phyloP scores from a whole-genome alignment of 768 basidiomycete genomes.

The Hebeloma cylindrosporum region DNA sequence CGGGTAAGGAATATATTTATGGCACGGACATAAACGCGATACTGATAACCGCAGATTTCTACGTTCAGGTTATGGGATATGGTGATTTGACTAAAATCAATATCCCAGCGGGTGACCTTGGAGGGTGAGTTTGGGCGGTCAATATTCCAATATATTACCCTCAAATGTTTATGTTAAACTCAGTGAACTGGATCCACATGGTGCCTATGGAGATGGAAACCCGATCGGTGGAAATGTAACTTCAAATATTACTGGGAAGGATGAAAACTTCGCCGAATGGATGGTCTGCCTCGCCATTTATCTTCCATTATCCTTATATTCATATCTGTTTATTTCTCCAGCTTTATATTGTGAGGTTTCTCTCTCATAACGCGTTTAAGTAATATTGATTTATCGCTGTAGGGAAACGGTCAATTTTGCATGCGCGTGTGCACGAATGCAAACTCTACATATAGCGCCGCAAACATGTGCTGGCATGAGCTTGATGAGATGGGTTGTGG shows the following conservation, averaged over 20 bases:
- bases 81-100: slow-evolving; percentile 45
- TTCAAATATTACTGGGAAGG: slow-evolving; percentile 39
- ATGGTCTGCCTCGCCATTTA: slow-evolving; percentile 31
- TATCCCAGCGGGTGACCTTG: slow-evolving; percentile 38
- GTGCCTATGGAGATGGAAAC: slow-evolving; percentile 40
- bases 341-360: slow-evolving; percentile 32
- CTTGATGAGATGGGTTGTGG: slow-evolving; percentile 46
- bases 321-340: slow-evolving; percentile 7
- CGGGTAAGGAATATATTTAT: slow-evolving; percentile 23
- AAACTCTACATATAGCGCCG: slow-evolving; percentile 43
- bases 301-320: not conserved
- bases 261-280: slow-evolving; percentile 41
- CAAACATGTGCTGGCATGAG: slow-evolving; percentile 46
- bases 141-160: no score
- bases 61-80: slow-evolving; percentile 42
- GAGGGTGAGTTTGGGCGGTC: slow-evolving; percentile 30
- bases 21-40: not conserved
- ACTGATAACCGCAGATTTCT: slow-evolving; percentile 30
- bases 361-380: not conserved
- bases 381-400: not conserved
- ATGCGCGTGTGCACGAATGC: slow-evolving; percentile 43
- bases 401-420: slow-evolving; percentile 41
- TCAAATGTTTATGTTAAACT: not conserved
- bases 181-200: slow-evolving; percentile 47
- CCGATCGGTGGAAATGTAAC: slow-evolving; percentile 49